Conservation (phyloP, 75 land plant genomes). For the Ceratopteris richardii region DNA sequence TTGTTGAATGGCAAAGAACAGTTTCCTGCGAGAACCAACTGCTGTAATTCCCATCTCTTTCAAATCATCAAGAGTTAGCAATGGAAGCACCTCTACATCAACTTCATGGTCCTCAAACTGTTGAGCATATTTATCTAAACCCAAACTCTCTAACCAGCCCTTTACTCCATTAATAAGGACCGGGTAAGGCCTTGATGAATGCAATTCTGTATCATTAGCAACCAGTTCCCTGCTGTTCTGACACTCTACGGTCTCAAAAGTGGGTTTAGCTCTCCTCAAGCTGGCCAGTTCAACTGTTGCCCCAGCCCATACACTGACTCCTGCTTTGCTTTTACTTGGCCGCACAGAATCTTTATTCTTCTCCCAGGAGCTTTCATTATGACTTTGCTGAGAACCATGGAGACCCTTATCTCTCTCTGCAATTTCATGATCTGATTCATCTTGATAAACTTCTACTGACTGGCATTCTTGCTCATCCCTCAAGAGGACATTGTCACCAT, state of each 20-base stretch:
- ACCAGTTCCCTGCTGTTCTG: slow-evolving; percentile 4
- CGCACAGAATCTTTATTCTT: too few species aligned
- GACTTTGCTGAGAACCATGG: too few species aligned
- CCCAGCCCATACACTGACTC: too few species aligned
- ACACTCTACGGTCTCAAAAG: too few species aligned
- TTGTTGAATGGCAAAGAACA: slow-evolving; percentile 66
- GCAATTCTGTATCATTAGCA: slow-evolving; percentile 4
- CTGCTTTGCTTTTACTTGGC: too few species aligned
- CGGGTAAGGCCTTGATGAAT: neutral
- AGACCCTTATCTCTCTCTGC: too few species aligned
- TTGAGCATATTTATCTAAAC: slow-evolving; percentile 66
- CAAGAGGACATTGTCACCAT: neutral
- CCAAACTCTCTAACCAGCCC: slow-evolving; percentile 61
- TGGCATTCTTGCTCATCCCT: neutral
- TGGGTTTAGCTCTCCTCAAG: too few species aligned
- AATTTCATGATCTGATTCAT: too few species aligned
- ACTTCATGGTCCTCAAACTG: slow-evolving; percentile 84
- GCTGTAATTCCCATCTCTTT: slow-evolving; percentile 92
- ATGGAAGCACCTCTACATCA: slow-evolving; percentile 72
- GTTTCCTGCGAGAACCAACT: slow-evolving; percentile 83
- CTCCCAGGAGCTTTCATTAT: too few species aligned
- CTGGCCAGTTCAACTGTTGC: too few species aligned
- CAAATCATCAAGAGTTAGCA: slow-evolving; percentile 78
- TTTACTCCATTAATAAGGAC: slow-evolving; percentile 33
- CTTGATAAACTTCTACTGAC: neutral